phyloP scores from a whole-genome alignment of 2,329 filamentous ascomycete genomes.

The Diaporthe humulicola region DNA sequence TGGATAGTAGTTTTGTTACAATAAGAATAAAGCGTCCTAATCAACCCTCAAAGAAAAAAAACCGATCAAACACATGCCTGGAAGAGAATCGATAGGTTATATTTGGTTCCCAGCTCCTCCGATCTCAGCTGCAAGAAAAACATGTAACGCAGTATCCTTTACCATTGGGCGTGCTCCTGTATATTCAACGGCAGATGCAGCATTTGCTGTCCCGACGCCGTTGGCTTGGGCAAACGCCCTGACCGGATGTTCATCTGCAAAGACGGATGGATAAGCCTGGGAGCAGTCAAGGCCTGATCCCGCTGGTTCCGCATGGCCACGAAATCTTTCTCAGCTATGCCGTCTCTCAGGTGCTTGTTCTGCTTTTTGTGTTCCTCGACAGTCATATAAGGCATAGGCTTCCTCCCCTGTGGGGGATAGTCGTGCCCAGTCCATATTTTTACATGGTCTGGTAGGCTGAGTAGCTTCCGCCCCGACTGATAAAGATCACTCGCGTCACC shows the following conservation, averaged over 20 bases:
- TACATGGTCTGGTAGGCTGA: slow-evolving; percentile 56
- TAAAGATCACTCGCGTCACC: slow-evolving; percentile 60
- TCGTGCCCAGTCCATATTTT: slow-evolving; percentile 69
- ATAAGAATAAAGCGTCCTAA: background rate
- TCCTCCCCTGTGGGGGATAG: slow-evolving; percentile 58
- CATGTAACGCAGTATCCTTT: background rate
- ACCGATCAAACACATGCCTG: background rate
- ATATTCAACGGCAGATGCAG: slow-evolving; percentile 46
- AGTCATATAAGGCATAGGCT: slow-evolving; percentile 56
- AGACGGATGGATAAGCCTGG: slow-evolving; percentile 62
- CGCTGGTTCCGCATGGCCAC: slow-evolving; percentile 57
- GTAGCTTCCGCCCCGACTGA: slow-evolving; percentile 56
- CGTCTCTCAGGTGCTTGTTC: slow-evolving; percentile 63
- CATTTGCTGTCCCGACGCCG: slow-evolving; percentile 48
- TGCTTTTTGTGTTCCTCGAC: slow-evolving; percentile 59
- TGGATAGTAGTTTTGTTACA: background rate
- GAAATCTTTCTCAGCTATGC: slow-evolving; percentile 58
- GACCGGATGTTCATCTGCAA: slow-evolving; percentile 67
- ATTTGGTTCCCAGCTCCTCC: background rate
- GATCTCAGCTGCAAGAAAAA: background rate
- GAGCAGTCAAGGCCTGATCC: slow-evolving; percentile 58
- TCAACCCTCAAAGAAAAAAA: background rate
- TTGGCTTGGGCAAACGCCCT: slow-evolving; percentile 56
- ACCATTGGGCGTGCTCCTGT: slow-evolving; percentile 5
- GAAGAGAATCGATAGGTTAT: background rate